Base-by-base conservation (phyloP, 1,284 basidiomycete genomes). In the Porodaedalea pini region DNA sequence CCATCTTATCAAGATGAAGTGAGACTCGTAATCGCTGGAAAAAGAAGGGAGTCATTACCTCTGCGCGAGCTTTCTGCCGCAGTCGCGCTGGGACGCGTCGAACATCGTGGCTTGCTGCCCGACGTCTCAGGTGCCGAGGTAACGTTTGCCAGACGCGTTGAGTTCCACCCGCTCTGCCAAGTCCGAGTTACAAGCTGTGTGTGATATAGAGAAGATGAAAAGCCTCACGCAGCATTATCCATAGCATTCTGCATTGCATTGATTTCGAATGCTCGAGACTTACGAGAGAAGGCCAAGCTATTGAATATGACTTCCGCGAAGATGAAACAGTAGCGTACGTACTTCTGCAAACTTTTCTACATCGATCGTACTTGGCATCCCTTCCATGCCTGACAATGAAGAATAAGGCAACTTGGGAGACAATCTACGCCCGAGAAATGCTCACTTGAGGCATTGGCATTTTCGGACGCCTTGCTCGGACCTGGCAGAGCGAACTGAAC, bases 51-150 rank as follows among this genome's bases (percentile, higher is more conserved):
- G 7, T 19, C n/a, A 15, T 27, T 62, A 92, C 93, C 79, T 98
- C 94, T 21, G 84, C 78, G 15, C 78, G 79, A 2, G 94, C 93
- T 67, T 89, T 90, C 41, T 82, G 82, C 53, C 93, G 78, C 27
- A 97, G 73, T 25, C 88, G 79, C 25, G 82, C 70, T 0, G 94
- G 94, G n/a, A 98, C 91, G 13, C 93, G 83, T 4, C 92, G 83
- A 17, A 92, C 86, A 70, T 97, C 89, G 70, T 97, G 94, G 64
- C 92, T 94, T 1, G 94, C 94, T 8, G 94, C 94, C 65, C 94
- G 79, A 31, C 94, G 81, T 23, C 94, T 81, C 11, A 98, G 77
- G 68, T 94, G 91, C 21, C 94, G 80, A 8, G 94, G 94, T 7
- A 97, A 78, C 13, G 88, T 85, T 70, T 98, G 94, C 83, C 94